Base-by-base conservation (phyloP, 108 stramenopile species). In the Ochromonas danica region DNA sequence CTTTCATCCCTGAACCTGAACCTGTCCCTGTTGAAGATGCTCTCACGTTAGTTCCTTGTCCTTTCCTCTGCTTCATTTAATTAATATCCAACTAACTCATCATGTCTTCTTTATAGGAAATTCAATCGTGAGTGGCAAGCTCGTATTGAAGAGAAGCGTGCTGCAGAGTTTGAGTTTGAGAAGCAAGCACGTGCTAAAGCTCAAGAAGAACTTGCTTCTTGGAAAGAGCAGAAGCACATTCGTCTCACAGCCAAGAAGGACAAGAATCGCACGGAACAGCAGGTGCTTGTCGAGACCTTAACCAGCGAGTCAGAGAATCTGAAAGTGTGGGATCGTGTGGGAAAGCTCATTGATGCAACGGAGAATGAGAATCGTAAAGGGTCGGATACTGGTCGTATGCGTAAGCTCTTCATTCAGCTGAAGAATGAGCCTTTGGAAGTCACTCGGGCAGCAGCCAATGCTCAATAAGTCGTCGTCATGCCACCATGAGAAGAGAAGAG, bases 341-440 rank as follows among this genome's bases (percentile, higher is more conserved):
- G 14, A 31, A 75, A 75, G 40, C 38, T 75, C 6, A 75, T 75
- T 36, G 72, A 75, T 31, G 6, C 36, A 6, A 60, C 3, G 6
- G 72, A 57, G 36, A 6, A 3, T 41, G 72, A 6, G 17, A 6
- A 27, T 33, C 14, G 10, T 3, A 33, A 57, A 31, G 72, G 51
- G 6, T 41, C 27, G 3, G 72, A 75, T 36, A 33, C 31, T 22
- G 10, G 40, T 27, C 43, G 72, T 10, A 75, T 75, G 72, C 72
- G 72, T 14, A 75, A 75, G 40, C 40, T 75, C 3, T 75, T 75
- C 40, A 75, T 75, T 75, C 72, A 75, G 6, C 25, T 75, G 40
- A 75, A 75, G 31, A 75, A 75, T 36, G 72, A 75, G 31, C 72
- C 72, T 31, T 41, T 75, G 27, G 72, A 75, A 36, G 40, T 27